Conservation (phyloP, 305 asterid species). For the Fraxinus floribunda region DNA sequence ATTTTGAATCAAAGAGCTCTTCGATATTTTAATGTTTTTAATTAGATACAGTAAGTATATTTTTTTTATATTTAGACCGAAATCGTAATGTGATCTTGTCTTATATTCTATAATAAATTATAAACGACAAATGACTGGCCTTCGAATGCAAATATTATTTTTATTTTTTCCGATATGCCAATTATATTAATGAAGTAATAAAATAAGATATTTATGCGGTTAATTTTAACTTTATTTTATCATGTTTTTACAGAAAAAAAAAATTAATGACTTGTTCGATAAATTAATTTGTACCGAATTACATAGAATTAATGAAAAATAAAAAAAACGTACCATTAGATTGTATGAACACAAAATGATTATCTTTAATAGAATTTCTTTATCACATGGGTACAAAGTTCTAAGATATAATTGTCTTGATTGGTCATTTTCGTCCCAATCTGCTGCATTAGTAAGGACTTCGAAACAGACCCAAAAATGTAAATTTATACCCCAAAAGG, state of each 20-base stretch:
- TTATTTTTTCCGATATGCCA: too few species aligned
- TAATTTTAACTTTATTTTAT: not conserved
- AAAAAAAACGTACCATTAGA: not conserved
- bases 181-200: not conserved
- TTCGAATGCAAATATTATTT: not conserved
- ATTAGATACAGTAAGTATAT: not conserved
- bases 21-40: not conserved
- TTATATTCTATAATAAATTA: not conserved
- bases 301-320: not conserved
- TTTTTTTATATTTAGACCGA: too few species aligned
- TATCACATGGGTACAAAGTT: constrained; percentile 1
- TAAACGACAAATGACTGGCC: not conserved
- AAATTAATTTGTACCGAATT: not conserved
- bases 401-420: not conserved
- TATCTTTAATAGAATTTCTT: not conserved
- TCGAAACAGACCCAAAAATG: not conserved
- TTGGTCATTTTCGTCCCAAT: constrained; percentile 6
- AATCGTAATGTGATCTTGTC: too few species aligned
- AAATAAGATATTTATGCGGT: not conserved
- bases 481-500: not conserved
- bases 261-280: not conserved
- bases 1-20: not conserved
- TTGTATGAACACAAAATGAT: not conserved
- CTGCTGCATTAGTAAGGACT: not conserved
- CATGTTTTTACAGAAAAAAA: not conserved